Evolutionary conservation across 306 rosid genomes (phyloP), one percentile per base, ranked within the genome.

Genomic region (Malus fusca): DNA sequence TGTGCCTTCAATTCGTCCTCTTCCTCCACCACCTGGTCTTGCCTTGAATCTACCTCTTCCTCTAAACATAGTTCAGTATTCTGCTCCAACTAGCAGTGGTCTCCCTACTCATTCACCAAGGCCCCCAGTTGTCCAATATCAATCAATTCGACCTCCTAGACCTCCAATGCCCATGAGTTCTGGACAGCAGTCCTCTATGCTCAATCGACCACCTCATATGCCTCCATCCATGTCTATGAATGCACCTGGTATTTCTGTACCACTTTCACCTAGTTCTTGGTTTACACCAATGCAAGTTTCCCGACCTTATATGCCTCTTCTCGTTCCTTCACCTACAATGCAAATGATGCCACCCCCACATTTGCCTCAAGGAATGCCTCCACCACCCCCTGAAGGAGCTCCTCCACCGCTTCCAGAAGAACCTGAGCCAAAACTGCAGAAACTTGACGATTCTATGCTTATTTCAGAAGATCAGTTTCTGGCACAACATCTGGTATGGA

Each of bases 401-500:
- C 97, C 92, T 77, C 99, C 97, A 4, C 97, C 97, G 0, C 97
- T 90, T 37, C 99, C 96, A 11, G 97, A 92, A 10, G 99, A 95
- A 80, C 99, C 97, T 8, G 97, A 95, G 75, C 97, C 97, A 28
- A 95, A 95, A 92, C 85, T 88, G 85, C 97, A 86, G 83, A 95
- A 87, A 80, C 97, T 81, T 71, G 97, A 95, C 55, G 97, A 95
- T 87, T 86, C 88, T 46, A 77, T 86, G 85, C 97, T 95, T 75
- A 84, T 88, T 61, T 90, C 97, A 1, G 97, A 95, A 86, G 99
- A 95, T 73, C 90, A 90, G 74, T 95, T 95, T 85, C 83, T 89
- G 85, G 93, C 97, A 21, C 97, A 87, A 75, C 92, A 92, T 85
- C 92, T 86, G 74, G 99, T 92, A 89, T 71, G 79, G 30, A 75